Base-by-base conservation (phyloP, 345 rosid genomes). In the Aegle marmelos region DNA sequence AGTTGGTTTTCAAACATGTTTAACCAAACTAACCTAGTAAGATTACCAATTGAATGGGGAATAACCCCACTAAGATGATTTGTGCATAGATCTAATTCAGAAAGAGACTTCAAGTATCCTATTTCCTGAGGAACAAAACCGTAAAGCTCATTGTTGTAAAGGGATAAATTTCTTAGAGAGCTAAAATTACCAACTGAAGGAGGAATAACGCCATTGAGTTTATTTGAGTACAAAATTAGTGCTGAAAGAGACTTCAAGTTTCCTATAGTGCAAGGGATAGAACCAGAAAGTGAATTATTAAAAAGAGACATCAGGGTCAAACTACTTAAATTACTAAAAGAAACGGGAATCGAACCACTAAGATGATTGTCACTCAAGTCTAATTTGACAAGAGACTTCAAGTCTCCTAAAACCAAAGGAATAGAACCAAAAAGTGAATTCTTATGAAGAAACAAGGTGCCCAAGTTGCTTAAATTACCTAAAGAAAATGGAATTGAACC, bases 121-220 rank as follows among this genome's bases (percentile, higher is more conserved):
- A 87, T 41, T 27, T 41, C 0, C 7, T 0, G 0, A 80, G 82
- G 36, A 56, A 88, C 61, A 30, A 27, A 37, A 50, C 88, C 86
- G 2, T 76, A 72, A 4, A 88, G 61, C 21, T 24, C 8, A 36
- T 88, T 83, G 67, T 69, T 62, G 67, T 21, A 76, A 2, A 84
- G 74, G 57, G 10, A 45, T 0, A 84, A 75, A 0, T 5, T 19
- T 5, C 61, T 58, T 7, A 78, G 68, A 56, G 19, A 77, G 36
- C 34, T 72, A 48, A 83, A 62, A 75, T 82, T 75, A 17, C 79
- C 84, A 27, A 54, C 21, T 54, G 59, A 54, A 54, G 59, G 13
- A 45, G 50, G 50, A 45, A 45, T 45, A 0, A 45, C 4, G 11
- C 16, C 50, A 3, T 45, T 45, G 50, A 45, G 50, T 45, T 45